phyloP scores from a whole-genome alignment of 345 rosid species.

The Murraya paniculata region DNA sequence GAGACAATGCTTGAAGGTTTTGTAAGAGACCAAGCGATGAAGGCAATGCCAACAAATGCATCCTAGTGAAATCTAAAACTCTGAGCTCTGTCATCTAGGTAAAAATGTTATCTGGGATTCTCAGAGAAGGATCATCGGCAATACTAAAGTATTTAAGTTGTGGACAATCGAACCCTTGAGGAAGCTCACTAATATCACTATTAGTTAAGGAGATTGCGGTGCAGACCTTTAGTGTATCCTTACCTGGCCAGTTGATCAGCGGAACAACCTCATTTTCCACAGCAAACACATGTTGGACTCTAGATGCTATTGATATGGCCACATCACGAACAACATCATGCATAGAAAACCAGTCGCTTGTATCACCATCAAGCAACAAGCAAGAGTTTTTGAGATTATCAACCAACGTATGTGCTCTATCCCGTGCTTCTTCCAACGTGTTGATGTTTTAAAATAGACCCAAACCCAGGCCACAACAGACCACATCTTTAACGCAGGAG shows the following conservation, averaged over 20 bases:
- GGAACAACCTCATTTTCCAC: not conserved
- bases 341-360: not conserved
- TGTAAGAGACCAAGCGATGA: not conserved
- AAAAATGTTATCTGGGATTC: not conserved
- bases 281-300: not conserved
- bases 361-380: not conserved
- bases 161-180: not conserved
- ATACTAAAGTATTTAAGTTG: not conserved
- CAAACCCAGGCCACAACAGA: slow-evolving; percentile 23
- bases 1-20: slow-evolving; percentile 3
- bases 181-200: not conserved
- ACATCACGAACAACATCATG: slow-evolving; percentile 20
- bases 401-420: slow-evolving; percentile 10
- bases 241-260: not conserved
- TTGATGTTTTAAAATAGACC: slow-evolving; percentile 1
- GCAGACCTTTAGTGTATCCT: not conserved
- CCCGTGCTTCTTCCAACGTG: not conserved
- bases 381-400: not conserved
- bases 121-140: not conserved
- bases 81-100: not conserved
- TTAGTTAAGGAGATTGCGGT: not conserved
- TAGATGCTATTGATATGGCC: slow-evolving; percentile 1
- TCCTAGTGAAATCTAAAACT: not conserved
- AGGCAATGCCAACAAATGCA: not conserved
- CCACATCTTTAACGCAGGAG: not conserved